Evolutionary conservation across 176 grass and related monocot genomes (phyloP).

Genomic region (Oryza glumipatula): DNA sequence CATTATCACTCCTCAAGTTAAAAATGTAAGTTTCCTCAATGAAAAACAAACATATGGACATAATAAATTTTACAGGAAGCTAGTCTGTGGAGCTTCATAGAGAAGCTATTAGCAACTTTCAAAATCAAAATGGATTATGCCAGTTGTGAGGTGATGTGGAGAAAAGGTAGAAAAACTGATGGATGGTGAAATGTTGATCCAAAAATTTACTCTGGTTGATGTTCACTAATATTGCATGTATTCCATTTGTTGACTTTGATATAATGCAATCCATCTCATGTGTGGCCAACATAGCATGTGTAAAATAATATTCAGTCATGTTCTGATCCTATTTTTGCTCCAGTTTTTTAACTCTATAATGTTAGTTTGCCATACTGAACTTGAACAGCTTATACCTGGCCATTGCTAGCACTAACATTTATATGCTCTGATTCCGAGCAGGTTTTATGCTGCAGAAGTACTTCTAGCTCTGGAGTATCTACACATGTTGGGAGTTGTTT

Average conservation of each 20-base stretch:
- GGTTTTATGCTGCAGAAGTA: constrained; percentile 98
- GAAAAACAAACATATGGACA: not conserved
- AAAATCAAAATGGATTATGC: not conserved
- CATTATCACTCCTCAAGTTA: not conserved
- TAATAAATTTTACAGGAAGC: not conserved
- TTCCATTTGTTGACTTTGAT: constrained; percentile 21
- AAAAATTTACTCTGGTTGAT: constrained; percentile 11
- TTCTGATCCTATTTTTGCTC: constrained; percentile 5
- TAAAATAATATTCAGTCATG: not conserved
- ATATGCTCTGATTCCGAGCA: constrained; percentile 39
- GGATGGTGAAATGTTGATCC: not conserved
- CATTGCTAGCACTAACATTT: constrained; percentile 30
- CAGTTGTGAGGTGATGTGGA: not conserved
- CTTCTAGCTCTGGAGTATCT: constrained; percentile 89
- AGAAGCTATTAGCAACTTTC: constrained; percentile 22
- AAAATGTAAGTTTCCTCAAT: not conserved
- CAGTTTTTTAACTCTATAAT: not conserved
- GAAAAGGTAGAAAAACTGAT: constrained; percentile 24
- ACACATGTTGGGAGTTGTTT: constrained; percentile 94
- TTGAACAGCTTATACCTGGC: constrained; percentile 11
- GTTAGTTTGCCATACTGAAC: not conserved
- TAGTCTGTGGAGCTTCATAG: not conserved
- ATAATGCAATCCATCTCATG: not conserved
- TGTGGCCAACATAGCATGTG: not conserved
- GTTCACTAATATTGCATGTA: not conserved